These are phyloP conservation scores for Microcos paniculata DNA, from an alignment of 345 rosid species.

Conservation along the genomic window DNA sequence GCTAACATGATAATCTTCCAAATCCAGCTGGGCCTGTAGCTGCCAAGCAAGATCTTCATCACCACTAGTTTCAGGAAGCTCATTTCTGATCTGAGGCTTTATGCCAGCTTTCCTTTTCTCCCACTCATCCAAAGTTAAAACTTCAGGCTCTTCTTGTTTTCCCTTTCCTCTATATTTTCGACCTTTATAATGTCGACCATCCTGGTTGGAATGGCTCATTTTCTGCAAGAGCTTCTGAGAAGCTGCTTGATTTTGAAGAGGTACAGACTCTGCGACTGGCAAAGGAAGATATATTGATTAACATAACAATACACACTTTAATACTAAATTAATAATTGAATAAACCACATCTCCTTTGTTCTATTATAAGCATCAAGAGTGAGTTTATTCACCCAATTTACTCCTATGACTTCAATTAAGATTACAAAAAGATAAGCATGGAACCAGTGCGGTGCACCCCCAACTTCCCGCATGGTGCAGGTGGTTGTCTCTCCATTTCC, in stretches of 20 bases:
- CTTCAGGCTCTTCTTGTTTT: constrained; percentile 52
- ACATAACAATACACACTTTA: not conserved
- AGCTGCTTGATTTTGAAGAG: constrained; percentile 93
- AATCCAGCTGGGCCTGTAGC: constrained; percentile 78
- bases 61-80: constrained; percentile 41
- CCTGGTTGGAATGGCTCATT: constrained; percentile 52
- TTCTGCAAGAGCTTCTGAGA: constrained; percentile 83
- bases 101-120: constrained; percentile 50
- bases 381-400: not conserved
- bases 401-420: not conserved
- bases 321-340: constrained; percentile 5
- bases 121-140: constrained; percentile 75
- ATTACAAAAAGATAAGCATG: not conserved
- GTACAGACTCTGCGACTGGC: constrained; percentile 64
- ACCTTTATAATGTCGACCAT: constrained; percentile 42
- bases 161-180: constrained; percentile 54
- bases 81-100: constrained; percentile 30
- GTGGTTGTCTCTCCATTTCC: not conserved
- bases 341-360: not conserved
- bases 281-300: constrained; percentile 14
- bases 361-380: not conserved
- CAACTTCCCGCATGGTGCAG: not conserved
- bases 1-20: constrained; percentile 71
- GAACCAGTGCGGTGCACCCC: not conserved
- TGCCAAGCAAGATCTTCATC: constrained; percentile 88